Conservation (phyloP, 176 grass and related monocot species). For the Zea mays region DNA sequence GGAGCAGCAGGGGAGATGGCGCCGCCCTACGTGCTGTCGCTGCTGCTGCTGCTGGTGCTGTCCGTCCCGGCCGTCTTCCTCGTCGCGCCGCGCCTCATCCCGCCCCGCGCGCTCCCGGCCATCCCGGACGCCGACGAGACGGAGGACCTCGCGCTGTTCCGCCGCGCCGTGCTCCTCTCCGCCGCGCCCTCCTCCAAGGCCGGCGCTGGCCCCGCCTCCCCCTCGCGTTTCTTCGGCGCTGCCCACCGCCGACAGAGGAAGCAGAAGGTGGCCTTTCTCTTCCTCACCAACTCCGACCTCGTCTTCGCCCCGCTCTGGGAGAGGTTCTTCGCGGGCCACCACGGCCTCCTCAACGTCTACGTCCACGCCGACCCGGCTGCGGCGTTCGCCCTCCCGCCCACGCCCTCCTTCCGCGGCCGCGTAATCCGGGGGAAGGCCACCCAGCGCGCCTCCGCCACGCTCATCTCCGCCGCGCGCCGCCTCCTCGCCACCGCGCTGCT, state of each 20-base stretch:
- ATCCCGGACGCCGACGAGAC: constrained; percentile 91
- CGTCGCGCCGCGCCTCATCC: constrained; percentile 66
- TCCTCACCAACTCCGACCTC: constrained; percentile 79
- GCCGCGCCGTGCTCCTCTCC: constrained; percentile 76
- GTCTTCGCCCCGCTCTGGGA: constrained; percentile 94
- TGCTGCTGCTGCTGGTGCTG: constrained; percentile 61
- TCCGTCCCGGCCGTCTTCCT: constrained; percentile 72
- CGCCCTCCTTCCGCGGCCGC: constrained; percentile 58
- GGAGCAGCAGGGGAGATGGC: constrained; percentile 32
- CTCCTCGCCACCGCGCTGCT: constrained; percentile 78
- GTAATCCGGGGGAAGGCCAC: constrained; percentile 70
- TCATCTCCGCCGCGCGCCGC: constrained; percentile 33
- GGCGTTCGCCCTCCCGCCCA: constrained; percentile 17
- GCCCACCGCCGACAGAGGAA: neutral
- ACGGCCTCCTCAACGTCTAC: constrained; percentile 77
- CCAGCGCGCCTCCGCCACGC: too few species aligned
- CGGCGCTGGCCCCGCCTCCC: constrained; percentile 61
- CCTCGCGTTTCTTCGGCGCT: constrained; percentile 5
- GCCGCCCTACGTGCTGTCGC: constrained; percentile 58
- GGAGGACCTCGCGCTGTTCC: constrained; percentile 93
- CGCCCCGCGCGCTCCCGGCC: constrained; percentile 67
- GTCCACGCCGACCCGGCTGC: constrained; percentile 76
- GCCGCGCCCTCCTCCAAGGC: constrained; percentile 44
- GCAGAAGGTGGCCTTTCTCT: constrained; percentile 90
- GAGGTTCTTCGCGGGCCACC: constrained; percentile 65